Base-by-base conservation (phyloP, 2,329 filamentous ascomycete species). In the Orbilia blumenaviensis region DNA sequence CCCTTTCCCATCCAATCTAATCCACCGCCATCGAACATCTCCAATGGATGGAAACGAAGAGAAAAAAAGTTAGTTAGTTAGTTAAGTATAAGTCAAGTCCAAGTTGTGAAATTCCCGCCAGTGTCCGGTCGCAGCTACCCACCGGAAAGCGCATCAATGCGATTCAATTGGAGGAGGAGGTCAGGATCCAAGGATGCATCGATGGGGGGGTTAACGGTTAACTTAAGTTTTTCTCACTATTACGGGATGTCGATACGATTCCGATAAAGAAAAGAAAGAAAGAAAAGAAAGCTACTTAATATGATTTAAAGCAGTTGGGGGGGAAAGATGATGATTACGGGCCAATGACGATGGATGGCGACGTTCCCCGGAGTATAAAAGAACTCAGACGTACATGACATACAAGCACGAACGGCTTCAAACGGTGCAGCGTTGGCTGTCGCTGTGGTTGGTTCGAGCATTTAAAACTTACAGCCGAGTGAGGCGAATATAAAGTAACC, bases 181-280 rank as follows among this genome's bases (percentile, higher is more conserved):
- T n/a, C n/a, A n/a, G n/a, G n/a, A n/a, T n/a, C n/a, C n/a, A n/a
- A n/a, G n/a, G n/a, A n/a, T n/a, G n/a, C n/a, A n/a, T n/a, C n/a
- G n/a, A n/a, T n/a, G n/a, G n/a, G n/a, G n/a, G n/a, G n/a, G n/a
- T n/a, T n/a, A n/a, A n/a, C n/a, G n/a, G n/a, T n/a, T n/a, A n/a
- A n/a, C n/a, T n/a, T n/a, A n/a, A n/a, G n/a, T n/a, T n/a, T n/a
- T n/a, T n/a, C 32, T 36, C 16, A 54, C 68, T 36, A 16, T 68
- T 68, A 63, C 18, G 50, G 71, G 71, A 64, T 68, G 56, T 75
- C 71, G 71, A 75, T 48, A 75, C 71, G 71, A 75, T 56, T 8
- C 29, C 5, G 5, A 34, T 34, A 46, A 16, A 46, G 18, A 46
- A 41, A 36, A 16, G 48, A 25, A 29, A 60, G n/a, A 48, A 38